Evolutionary conservation across 2,329 filamentous ascomycete genomes (phyloP).

Genomic region (Diplodia intermedia): DNA sequence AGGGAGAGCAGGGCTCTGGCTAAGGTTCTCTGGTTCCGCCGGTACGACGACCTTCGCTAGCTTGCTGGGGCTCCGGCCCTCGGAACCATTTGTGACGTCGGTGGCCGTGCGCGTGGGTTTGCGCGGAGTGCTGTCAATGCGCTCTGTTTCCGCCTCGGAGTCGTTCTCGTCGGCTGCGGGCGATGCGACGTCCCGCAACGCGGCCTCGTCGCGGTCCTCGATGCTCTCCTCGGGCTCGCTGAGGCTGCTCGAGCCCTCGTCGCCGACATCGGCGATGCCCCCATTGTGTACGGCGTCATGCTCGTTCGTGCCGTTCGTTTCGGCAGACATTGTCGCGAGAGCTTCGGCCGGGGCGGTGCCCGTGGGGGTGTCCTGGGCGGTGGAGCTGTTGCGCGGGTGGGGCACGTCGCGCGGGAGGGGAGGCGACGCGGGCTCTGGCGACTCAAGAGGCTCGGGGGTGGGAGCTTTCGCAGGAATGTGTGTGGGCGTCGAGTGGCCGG

Average conservation of each 20-base stretch:
- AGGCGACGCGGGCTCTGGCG: conserved; percentile 29
- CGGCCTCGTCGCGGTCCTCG: conserved; percentile 58
- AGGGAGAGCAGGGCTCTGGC: conserved; percentile 2
- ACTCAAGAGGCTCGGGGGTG: conserved; percentile 32
- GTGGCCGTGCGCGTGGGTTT: conserved; percentile 56
- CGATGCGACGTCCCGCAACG: conserved; percentile 30
- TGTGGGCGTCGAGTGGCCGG: conserved; percentile 22
- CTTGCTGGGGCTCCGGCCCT: conserved; percentile 48
- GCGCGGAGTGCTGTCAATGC: conserved; percentile 86
- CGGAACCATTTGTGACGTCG: conserved; percentile 45
- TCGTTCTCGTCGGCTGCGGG: conserved; percentile 61
- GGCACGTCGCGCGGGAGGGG: conserved; percentile 26
- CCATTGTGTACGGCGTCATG: conserved; percentile 10
- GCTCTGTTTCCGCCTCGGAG: conserved; percentile 92
- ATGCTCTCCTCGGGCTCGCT: conserved; percentile 91
- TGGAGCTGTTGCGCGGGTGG: conserved; percentile 22
- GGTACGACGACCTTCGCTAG: conserved; percentile 45
- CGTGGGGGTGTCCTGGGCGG: conserved; percentile 13
- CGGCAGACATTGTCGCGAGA: conserved; percentile 8
- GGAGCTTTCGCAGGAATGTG: conserved; percentile 29
- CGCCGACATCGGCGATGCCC: conserved; percentile 23
- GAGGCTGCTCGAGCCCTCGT: conserved; percentile 78
- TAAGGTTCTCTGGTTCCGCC: conserved; percentile 40
- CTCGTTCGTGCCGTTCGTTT: not conserved
- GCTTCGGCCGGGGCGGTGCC: not conserved